These are phyloP conservation scores for Pseudozyma pruni DNA, from an alignment of 1,284 basidiomycete species.

Conservation along the genomic window DNA sequence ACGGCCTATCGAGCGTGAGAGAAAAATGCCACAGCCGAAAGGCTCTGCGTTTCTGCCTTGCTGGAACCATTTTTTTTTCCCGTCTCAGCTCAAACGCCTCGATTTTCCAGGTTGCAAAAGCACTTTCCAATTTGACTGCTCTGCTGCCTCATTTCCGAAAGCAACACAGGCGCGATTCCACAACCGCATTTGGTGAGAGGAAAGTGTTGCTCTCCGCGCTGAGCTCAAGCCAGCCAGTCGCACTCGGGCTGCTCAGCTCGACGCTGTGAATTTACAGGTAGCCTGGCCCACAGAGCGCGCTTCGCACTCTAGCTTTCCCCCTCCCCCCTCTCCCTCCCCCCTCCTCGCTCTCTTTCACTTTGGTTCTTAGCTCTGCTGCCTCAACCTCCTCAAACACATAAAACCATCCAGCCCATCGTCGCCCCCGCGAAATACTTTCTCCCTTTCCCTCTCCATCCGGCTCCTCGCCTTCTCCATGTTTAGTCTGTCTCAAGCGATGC, in stretches of 20 bases:
- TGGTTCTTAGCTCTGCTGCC: neutral
- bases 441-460: slow-evolving; percentile 28
- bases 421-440: slow-evolving; percentile 18
- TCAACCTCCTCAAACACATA: slow-evolving; percentile 22
- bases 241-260: neutral
- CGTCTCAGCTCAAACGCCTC: slow-evolving; percentile 1
- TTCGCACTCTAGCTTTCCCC: slow-evolving; percentile 3
- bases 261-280: slow-evolving; percentile 13
- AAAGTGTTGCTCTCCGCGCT: slow-evolving; percentile 27
- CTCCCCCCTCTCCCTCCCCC: slow-evolving; percentile 1
- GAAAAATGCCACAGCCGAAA: slow-evolving; percentile 2
- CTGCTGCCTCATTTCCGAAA: slow-evolving; percentile 10
- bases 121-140: slow-evolving; percentile 14
- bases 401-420: slow-evolving; percentile 27
- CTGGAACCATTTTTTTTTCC: slow-evolving; percentile 9
- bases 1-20: too few relatives aligned
- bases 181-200: too few relatives aligned
- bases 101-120: slow-evolving; percentile 15
- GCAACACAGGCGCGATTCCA: neutral
- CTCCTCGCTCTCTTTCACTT: slow-evolving; percentile 3
- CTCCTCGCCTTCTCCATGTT: slow-evolving; percentile 40
- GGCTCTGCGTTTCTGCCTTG: slow-evolving; percentile 15
- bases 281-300: slow-evolving; percentile 10
- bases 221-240: neutral
- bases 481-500: slow-evolving; percentile 31